Base-by-base conservation (phyloP, 345 rosid genomes). In the Eucalyptus marginata region DNA sequence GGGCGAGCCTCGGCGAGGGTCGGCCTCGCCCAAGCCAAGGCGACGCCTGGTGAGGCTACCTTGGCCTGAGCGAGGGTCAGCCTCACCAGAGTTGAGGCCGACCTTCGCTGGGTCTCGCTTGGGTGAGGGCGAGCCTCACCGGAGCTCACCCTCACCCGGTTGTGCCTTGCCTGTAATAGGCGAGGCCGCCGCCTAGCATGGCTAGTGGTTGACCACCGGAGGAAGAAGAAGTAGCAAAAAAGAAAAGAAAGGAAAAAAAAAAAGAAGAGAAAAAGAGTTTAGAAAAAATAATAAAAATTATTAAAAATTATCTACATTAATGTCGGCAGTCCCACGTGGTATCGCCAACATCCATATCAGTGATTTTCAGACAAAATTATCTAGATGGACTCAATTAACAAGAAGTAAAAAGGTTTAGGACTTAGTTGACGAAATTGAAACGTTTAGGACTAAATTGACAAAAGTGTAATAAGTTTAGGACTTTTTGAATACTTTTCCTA, bases 41-140 rank as follows among this genome's bases (percentile, higher is more conserved):
- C 0, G 1, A 52, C 1, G 2, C 56, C 1, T 18, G 1, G 2
- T 3, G 56, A 52, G 58, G 24, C 1, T 7, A 4, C 56, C 24
- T 52, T 18, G 24, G 58, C 24, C 2, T 18, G 0, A 9, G 4
- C 10, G 4, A 52, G 24, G 58, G 58, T 52, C 0, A 0, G 4
- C 58, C 24, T 18, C 4, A 0, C 58, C 2, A 20, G 58, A 52
- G 58, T 52, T 52, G 58, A 52, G 24, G 25, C 24, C 1, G 0
- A 18, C 4, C 58, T 52, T 52, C 1, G 0, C 24, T 4, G 0
- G 20, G 25, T 7, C 58, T 52, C 10, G 5, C 24, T 2, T 18
- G 0, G 9, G 24, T 52, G 56, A 52, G 56, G 56, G 56, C 9
- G 4, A 51, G 22, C 56, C 9, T 51, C 54, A 51, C 4, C 1